Evolutionary conservation across 2,329 filamentous ascomycete genomes (phyloP).

Genomic region (Zalaria sp.): DNA sequence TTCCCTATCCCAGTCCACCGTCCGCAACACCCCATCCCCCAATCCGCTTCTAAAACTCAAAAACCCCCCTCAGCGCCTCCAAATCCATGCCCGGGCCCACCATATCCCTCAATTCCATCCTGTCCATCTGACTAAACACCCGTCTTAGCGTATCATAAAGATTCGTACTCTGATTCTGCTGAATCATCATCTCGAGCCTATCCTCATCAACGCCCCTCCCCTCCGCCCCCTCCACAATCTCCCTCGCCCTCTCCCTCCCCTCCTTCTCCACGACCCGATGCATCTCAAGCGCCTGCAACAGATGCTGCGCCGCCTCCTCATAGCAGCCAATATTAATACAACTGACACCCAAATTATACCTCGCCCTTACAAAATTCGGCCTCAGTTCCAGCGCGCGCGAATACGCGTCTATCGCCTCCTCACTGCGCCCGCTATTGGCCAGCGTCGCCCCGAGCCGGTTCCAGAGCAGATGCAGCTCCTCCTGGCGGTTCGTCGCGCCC

Average conservation of each 20-base stretch:
- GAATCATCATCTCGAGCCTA: slow-evolving; percentile 73
- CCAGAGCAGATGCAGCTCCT: slow-evolving; percentile 89
- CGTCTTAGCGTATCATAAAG: slow-evolving; percentile 85
- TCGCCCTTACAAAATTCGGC: slow-evolving; percentile 97
- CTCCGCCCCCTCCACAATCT: slow-evolving; percentile 53
- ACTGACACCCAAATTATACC: slow-evolving; percentile 91
- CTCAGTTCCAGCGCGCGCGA: slow-evolving; percentile 75
- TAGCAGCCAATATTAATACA: slow-evolving; percentile 98
- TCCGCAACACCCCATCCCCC: no score
- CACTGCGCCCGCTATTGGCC: slow-evolving; percentile 81
- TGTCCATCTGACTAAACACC: slow-evolving; percentile 93
- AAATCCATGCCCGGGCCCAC: slow-evolving; percentile 86
- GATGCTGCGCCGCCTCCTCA: slow-evolving; percentile 80
- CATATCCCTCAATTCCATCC: slow-evolving; percentile 73
- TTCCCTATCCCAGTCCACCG: no score
- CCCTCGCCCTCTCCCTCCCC: slow-evolving; percentile 67
- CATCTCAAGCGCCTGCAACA: slow-evolving; percentile 86
- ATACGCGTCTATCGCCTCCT: slow-evolving; percentile 95
- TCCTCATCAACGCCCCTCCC: slow-evolving; percentile 44
- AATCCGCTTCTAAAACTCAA: slow-evolving; percentile 54
- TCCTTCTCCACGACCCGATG: slow-evolving; percentile 85
- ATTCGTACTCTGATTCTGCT: slow-evolving; percentile 93
- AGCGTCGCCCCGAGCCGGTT: slow-evolving; percentile 92
- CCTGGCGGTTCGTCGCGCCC: slow-evolving; percentile 68
- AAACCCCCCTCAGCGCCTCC: slow-evolving; percentile 74